Base-by-base conservation (phyloP, 1,284 basidiomycete genomes). In the Filobasidium uniguttulatum region DNA sequence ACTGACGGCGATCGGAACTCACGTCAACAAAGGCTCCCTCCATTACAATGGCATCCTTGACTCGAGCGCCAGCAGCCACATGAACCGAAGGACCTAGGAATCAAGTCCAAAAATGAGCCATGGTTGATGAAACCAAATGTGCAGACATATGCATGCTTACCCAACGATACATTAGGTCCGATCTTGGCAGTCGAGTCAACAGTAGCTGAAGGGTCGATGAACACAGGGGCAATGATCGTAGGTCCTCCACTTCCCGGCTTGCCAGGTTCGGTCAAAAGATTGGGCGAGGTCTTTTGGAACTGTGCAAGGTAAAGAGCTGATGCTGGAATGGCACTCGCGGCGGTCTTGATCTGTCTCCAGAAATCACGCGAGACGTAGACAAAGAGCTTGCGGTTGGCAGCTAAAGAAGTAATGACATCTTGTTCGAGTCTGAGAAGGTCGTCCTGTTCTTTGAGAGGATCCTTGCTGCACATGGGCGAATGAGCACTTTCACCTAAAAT, bases 331-430 rank as follows among this genome's bases (percentile, higher is more conserved):
- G 73, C 73, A 28, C 71, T 73, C 9, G 71, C 73, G 38, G 73
- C 73, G 17, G 68, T 69, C 66, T 75, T 75, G 64, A 75, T 72
- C 56, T 74, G 73, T 29, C 69, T 61, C 73, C 73, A 75, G 55
- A 71, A 72, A 36, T 70, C 66, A 14, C 57, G 62, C n/a, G 68
- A 69, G 59, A 70, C 66, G 64, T 69, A 72, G 7, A 73, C 73
- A 55, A 68, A 73, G 51, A 75, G 68, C 62, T 74, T 74, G 52
- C 63, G 63, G 29, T 59, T 50, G 12, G 68, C 66, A 1, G 71
- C 71, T 5, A 75, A 62, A 10, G 72, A 72, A 6, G 69, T 70
- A 40, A 75, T 69, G 38, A 75, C 73, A 56, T 75, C 73, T 59
- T 74, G 72, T 56, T 75, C 73, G 29, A 75, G 61, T 31, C 71